Conservation (phyloP, 345 rosid genomes). For the Aquilaria malaccensis region DNA sequence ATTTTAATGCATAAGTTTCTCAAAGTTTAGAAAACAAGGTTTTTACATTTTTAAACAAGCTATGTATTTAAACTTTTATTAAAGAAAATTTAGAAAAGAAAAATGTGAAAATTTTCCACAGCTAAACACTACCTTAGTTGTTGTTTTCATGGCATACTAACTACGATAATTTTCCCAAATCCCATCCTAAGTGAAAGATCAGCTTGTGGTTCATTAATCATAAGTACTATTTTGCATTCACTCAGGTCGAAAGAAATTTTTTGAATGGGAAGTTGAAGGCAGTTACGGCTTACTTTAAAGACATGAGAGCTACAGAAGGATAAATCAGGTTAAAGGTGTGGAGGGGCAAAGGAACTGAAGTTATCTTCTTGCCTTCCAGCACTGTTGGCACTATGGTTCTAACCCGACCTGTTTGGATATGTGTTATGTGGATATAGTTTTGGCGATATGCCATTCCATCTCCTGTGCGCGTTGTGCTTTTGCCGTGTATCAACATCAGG, state of each 20-base stretch:
- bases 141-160: too few species aligned
- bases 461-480: background rate
- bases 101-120: too few species aligned
- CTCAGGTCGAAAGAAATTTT: conserved; percentile 79
- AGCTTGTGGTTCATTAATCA: background rate
- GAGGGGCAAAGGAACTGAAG: background rate
- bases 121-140: too few species aligned
- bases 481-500: too few species aligned
- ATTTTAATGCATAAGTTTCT: too few species aligned
- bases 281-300: conserved; percentile 68
- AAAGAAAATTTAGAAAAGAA: too few species aligned
- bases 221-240: conserved; percentile 2
- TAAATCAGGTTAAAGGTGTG: conserved; percentile 1
- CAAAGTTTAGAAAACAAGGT: too few species aligned
- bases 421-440: background rate
- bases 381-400: background rate
- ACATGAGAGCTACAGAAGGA: conserved; percentile 10
- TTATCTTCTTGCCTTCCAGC: background rate
- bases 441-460: background rate
- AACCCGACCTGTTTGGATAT: background rate
- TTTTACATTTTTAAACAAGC: too few species aligned
- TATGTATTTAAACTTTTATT: too few species aligned
- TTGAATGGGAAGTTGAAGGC: conserved; percentile 86
- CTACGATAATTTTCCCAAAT: too few species aligned
- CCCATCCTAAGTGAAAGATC: too few species aligned